Base-by-base conservation (phyloP, 1,284 basidiomycete genomes). In the Ganoderma boninense region DNA sequence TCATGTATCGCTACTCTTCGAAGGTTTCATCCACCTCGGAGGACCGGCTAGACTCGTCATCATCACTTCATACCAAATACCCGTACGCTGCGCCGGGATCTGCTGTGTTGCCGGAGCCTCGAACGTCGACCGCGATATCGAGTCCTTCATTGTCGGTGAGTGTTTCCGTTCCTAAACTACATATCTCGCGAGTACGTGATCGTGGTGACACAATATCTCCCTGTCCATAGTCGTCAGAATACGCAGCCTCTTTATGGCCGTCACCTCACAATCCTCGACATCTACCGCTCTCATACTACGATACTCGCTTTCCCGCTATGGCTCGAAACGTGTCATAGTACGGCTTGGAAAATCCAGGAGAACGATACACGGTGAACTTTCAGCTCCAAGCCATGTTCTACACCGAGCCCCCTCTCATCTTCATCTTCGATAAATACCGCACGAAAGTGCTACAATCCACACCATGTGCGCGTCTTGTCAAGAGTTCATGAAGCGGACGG, bases 71-170 rank as follows among this genome's bases (percentile, higher is more conserved):
- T 85, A 13, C 76, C 68, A 87, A 87, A 80, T 84, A 80, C 73
- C 81, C 90, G 49, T 64, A 38, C 38, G 54, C 54, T 43, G 46
- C 57, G 44, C 42, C 43, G 54, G 61, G 65, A 23, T 89, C 90
- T 79, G 86, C 87, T 76, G 82, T 92, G 77, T 89, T 64, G 49
- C 68, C 90, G 26, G 87, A 89, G 77, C 90, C 91, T 13, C 90
- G 91, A 5, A 89, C 90, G n/a, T 91, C 91, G 23, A 93, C 92
- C 77, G 85, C 90, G 40, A 90, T 89, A 16, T 92, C 91, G 54
- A 92, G 90, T 75, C 91, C 92, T 1, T 79, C 90, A 42, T 93
- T 93, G 84, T 93, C 92, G 90, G 92, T 87, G 88, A 92, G 92
- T 92, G 79, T 85, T 84, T 83, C 80, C 80, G 82, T 77, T 68